These are phyloP conservation scores for Coniosporium apollinis DNA, from an alignment of 495 filamentous ascomycete genomes.

Conservation along the genomic window DNA sequence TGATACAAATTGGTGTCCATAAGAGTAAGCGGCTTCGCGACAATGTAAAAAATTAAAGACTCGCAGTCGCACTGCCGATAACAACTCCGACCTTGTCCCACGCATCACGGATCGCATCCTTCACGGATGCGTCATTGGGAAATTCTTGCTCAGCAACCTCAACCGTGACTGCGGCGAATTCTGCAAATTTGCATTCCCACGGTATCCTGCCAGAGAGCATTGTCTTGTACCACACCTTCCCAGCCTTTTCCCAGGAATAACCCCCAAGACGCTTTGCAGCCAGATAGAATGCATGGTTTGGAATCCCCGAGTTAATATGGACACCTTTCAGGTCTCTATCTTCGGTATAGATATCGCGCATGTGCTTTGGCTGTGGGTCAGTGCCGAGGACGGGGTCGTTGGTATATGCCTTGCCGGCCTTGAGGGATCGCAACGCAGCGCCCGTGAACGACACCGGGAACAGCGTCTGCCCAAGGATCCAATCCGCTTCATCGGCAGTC, in stretches of 20 bases:
- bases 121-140: too few relatives aligned
- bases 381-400: conserved; percentile 27
- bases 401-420: conserved; percentile 32
- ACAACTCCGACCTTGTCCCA: too few relatives aligned
- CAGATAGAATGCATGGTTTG: conserved; percentile 35
- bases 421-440: conserved; percentile 32
- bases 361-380: conserved; percentile 17
- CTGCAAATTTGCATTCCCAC: too few relatives aligned
- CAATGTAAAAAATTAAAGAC: too few relatives aligned
- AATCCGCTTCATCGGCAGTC: conserved; percentile 29
- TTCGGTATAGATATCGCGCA: conserved; percentile 3
- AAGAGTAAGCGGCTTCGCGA: too few relatives aligned
- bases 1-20: too few relatives aligned
- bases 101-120: too few relatives aligned
- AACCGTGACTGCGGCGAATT: too few relatives aligned
- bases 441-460: conserved; percentile 29
- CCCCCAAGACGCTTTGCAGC: conserved; percentile 29
- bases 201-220: too few relatives aligned
- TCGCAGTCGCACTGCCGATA: too few relatives aligned
- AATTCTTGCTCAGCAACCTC: too few relatives aligned
- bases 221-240: conserved; percentile 35
- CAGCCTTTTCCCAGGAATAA: conserved; percentile 35
- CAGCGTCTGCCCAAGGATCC: conserved; percentile 34
- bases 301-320: conserved; percentile 36
- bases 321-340: conserved; percentile 30